These are phyloP conservation scores for Durio zibethinus DNA, from an alignment of 345 rosid species.

Conservation along the genomic window DNA sequence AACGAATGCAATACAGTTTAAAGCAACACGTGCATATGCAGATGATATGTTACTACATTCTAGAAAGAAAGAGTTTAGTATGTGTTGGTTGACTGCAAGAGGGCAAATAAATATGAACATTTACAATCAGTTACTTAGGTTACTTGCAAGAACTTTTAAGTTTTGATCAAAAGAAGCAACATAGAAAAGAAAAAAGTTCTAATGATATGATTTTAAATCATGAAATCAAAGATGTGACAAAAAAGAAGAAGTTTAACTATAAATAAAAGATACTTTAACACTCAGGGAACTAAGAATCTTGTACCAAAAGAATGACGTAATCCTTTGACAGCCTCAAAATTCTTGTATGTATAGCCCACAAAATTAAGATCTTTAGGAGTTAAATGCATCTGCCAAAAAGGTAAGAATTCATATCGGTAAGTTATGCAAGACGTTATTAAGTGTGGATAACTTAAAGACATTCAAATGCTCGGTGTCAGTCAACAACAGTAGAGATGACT, in stretches of 20 bases:
- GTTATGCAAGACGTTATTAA: background rate
- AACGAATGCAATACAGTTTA: background rate
- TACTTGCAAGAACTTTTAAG: background rate
- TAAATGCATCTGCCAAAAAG: slow-evolving; percentile 45
- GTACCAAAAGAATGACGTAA: slow-evolving; percentile 51
- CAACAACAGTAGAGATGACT: background rate
- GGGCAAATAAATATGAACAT: no score
- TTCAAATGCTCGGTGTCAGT: background rate
- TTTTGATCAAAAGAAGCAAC: background rate
- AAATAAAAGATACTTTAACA: background rate
- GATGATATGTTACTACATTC: background rate
- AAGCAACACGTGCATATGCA: background rate
- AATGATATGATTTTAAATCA: slow-evolving; percentile 1
- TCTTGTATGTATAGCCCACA: slow-evolving; percentile 92
- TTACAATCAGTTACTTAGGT: background rate
- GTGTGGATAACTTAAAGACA: background rate
- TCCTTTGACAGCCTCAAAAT: slow-evolving; percentile 76
- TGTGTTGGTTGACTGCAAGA: no score
- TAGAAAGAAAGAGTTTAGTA: no score
- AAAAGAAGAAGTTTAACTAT: background rate
- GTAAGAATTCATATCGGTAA: background rate
- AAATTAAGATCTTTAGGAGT: slow-evolving; percentile 71
- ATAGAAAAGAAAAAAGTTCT: background rate
- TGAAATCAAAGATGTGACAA: background rate
- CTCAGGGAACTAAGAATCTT: background rate